Evolutionary conservation across 768 basidiomycete genomes (phyloP).

Genomic region (Dioszegia hungarica): DNA sequence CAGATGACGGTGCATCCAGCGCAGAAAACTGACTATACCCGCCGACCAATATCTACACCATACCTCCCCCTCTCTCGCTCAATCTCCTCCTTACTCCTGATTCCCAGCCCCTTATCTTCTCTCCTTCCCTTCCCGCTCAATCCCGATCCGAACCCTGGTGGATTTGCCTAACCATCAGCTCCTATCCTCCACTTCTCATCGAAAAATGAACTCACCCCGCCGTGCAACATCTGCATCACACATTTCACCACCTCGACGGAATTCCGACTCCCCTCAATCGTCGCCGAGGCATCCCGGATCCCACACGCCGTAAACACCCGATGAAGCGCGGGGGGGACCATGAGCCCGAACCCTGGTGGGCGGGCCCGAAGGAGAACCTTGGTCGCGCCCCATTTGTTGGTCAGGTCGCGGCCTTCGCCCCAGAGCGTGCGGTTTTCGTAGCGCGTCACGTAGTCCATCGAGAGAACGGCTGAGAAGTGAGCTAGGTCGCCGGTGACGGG

Average conservation of each 20-base stretch:
- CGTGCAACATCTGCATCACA: slow-evolving; percentile 72
- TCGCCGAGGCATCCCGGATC: slow-evolving; percentile 89
- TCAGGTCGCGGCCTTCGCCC: slow-evolving; percentile 64
- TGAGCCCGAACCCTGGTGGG: slow-evolving; percentile 75
- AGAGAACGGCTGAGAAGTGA: slow-evolving; percentile 67
- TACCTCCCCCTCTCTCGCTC: slow-evolving; percentile 79
- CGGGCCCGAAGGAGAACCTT: slow-evolving; percentile 65
- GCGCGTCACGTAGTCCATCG: slow-evolving; percentile 89
- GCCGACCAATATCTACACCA: slow-evolving; percentile 56
- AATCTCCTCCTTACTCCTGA: slow-evolving; percentile 63
- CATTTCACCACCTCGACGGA: slow-evolving; percentile 80
- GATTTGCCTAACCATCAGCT: slow-evolving; percentile 28
- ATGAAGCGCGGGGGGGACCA: slow-evolving; percentile 83
- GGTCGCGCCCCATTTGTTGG: slow-evolving; percentile 77
- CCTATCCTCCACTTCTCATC: neutral
- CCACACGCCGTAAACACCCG: slow-evolving; percentile 83
- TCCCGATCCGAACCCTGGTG: slow-evolving; percentile 60
- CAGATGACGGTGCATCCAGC: too few species aligned
- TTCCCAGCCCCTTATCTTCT: slow-evolving; percentile 69
- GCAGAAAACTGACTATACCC: slow-evolving; percentile 34
- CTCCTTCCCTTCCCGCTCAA: slow-evolving; percentile 67
- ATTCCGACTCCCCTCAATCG: slow-evolving; percentile 90
- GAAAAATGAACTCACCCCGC: slow-evolving; percentile 59
- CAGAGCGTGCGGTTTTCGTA: slow-evolving; percentile 93
- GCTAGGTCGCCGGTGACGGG: slow-evolving; percentile 47